These are phyloP conservation scores for Pleurotus salmoneostramineus DNA, from an alignment of 768 basidiomycete species.

Conservation along the genomic window DNA sequence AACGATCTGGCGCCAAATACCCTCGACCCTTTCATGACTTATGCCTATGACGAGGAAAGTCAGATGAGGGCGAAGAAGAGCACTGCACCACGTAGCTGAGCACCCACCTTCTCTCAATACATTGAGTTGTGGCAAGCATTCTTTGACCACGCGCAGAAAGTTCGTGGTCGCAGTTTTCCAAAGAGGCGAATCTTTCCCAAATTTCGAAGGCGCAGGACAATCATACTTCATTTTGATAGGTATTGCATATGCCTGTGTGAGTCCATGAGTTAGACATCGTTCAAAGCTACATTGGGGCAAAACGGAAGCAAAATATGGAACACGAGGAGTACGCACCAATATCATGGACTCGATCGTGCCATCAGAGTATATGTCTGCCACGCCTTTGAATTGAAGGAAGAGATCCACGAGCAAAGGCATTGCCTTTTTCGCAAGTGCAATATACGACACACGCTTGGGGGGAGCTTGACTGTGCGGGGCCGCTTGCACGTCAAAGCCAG, in stretches of 20 bases:
- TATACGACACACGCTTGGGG: conserved; percentile 77
- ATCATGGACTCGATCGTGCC: conserved; percentile 79
- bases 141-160: conserved; percentile 72
- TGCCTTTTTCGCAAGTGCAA: conserved; percentile 81
- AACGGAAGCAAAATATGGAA: not conserved
- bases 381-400: conserved; percentile 62
- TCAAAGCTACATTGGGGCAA: too few species aligned
- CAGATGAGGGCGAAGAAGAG: not conserved
- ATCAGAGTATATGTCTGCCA: conserved; percentile 63
- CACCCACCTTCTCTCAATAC: conserved; percentile 44
- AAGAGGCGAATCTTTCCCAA: conserved; percentile 80
- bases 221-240: conserved; percentile 95
- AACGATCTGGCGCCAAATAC: conserved; percentile 81
- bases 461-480: conserved; percentile 36
- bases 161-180: conserved; percentile 94
- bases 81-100: not conserved
- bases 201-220: conserved; percentile 85
- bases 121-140: conserved; percentile 52
- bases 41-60: conserved; percentile 34
- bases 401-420: conserved; percentile 85
- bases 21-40: conserved; percentile 62
- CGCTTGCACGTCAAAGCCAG: conserved; percentile 57
- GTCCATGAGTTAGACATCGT: not conserved
- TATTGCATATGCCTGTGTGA: conserved; percentile 72
- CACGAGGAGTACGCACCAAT: not conserved